A percentile compares a stretch with the other conserved stretches of the same genome.
Conservation (phyloP, 2,329 filamentous ascomycete species). For the Penicillium sp. region DNA sequence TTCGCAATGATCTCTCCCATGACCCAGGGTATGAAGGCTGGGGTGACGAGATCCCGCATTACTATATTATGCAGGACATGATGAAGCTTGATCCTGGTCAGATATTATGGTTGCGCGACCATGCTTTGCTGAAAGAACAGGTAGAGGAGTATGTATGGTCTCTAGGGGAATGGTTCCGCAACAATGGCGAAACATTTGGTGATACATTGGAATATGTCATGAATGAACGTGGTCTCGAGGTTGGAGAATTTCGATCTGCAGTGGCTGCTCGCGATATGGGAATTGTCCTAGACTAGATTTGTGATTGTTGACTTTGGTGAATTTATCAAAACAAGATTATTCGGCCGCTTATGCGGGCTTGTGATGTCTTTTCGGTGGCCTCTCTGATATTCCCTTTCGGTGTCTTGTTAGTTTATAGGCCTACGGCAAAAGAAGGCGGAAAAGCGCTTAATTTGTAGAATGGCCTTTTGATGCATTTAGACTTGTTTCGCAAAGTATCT, state of each 20-base stretch:
- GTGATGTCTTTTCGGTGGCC: no score
- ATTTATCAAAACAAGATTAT: not conserved
- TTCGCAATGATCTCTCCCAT: slow-evolving; percentile 48
- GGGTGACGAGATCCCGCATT: slow-evolving; percentile 63
- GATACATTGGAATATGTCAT: slow-evolving; percentile 60
- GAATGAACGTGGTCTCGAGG: slow-evolving; percentile 53
- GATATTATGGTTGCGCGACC: slow-evolving; percentile 56
- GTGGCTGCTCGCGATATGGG: slow-evolving; percentile 34
- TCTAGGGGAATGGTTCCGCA: slow-evolving; percentile 60
- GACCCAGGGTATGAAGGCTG: slow-evolving; percentile 60
- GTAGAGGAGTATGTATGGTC: slow-evolving; percentile 55
- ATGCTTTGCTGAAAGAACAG: slow-evolving; percentile 56
- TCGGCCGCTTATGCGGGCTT: no score
- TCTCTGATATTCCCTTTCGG: no score
- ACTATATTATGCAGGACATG: slow-evolving; percentile 64
- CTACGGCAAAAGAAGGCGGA: no score
- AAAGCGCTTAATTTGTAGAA: no score
- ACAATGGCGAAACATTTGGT: slow-evolving; percentile 62
- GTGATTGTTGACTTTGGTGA: not conserved
- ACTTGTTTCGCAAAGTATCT: no score
- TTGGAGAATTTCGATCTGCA: slow-evolving; percentile 39
- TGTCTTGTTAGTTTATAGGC: no score
- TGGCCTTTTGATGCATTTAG: no score
- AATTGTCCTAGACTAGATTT: slow-evolving; percentile 24
- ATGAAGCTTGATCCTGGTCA: slow-evolving; percentile 62